phyloP scores from a whole-genome alignment of 345 rosid species.

The Populus nigra region DNA sequence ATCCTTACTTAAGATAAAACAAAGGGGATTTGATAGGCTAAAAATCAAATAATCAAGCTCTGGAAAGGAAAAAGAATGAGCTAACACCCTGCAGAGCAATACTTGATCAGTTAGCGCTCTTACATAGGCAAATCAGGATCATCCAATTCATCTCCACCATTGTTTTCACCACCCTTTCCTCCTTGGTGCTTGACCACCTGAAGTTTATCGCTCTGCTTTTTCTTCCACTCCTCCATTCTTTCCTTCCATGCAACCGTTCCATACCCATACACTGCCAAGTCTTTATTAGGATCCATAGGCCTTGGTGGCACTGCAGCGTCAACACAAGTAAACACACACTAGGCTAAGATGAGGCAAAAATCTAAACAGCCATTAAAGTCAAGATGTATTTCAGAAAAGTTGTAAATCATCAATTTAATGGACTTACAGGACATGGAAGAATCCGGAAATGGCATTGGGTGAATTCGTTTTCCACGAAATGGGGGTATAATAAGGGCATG shows the following conservation, averaged over 20 bases:
- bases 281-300: constrained; percentile 83
- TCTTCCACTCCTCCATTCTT: constrained; percentile 83
- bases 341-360: not conserved
- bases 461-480: constrained; percentile 47
- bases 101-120: constrained; percentile 10
- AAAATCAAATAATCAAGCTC: not conserved
- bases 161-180: constrained; percentile 28
- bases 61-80: not conserved
- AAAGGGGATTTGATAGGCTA: not conserved
- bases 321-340: constrained; percentile 16
- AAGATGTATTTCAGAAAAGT: not conserved
- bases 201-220: constrained; percentile 64
- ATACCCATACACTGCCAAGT: constrained; percentile 79
- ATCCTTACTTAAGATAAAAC: not conserved
- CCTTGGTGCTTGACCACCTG: constrained; percentile 64
- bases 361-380: constrained; percentile 1
- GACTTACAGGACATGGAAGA: constrained; percentile 55
- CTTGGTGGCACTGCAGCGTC: constrained; percentile 64
- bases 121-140: constrained; percentile 79
- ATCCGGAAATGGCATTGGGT: constrained; percentile 55
- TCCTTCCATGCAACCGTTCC: constrained; percentile 96
- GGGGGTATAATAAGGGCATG: constrained; percentile 83
- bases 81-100: not conserved
- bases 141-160: constrained; percentile 44
- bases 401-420: not conserved